Evolutionary conservation across 1,139 yeast genomes (phyloP), one percentile per base, ranked within the genome.

Genomic region (Yarrowia galli): DNA sequence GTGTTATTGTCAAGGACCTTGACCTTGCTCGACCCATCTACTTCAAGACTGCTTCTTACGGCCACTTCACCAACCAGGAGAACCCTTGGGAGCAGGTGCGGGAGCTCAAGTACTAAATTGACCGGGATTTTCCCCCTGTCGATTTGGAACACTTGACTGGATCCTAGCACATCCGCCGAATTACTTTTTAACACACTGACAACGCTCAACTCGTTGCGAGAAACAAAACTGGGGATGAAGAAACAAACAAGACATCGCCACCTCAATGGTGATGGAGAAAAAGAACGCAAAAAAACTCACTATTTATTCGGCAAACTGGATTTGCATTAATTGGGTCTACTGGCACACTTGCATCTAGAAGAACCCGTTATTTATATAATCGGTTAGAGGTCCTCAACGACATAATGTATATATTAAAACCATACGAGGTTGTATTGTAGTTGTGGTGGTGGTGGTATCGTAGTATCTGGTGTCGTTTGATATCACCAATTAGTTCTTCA

Each of bases 21-120:
- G 96, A 93, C 81, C 87, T 95, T 80, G 99, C 98, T 73, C 92
- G 97, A 84, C 99, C 99, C 82, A 95, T 96, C 83, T 95, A 96
- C 87, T 89, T 92, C 85, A 91, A 95, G 89, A 95, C 99, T 77
- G 99, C 99, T 77, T 90, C 97, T 70, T 93, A 95, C 82, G 99
- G 99, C 79, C 99, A 95, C 84, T 95, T 95, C 89, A 96, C 99
- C 79, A 91, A 95, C 91, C 99, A 93, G 87, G 91, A 89, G 79
- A 90, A 91, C 87, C 85, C 97, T 77, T 95, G 99, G 99, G 99
- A 95, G 87, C 88, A 91, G 83, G 97, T 98, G 83, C 92, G 92
- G 86, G 85, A 86, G 81, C 89, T 95, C 82, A 84, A 85, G 79
- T 85, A 87, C 73, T 93, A 91, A 83, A 72, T 69, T 68, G 54